Evolutionary conservation across 2,329 filamentous ascomycete species (phyloP), one percentile per base, ranked within the genome.

Genomic region (Monilinia vaccinii-corymbosi): DNA sequence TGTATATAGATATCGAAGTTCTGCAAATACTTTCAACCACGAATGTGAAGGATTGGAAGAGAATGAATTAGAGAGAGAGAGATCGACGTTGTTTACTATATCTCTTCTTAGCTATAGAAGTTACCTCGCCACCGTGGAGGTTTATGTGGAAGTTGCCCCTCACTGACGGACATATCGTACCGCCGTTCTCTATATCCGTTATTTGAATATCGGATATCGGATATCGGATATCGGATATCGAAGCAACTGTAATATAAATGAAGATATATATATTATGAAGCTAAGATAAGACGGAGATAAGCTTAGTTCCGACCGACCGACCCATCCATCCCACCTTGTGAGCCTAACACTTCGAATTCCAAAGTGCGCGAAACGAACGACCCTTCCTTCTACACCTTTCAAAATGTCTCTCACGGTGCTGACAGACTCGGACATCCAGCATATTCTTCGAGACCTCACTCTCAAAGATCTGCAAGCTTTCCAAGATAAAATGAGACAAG

Each of bases 351-450:
- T 32, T 16, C 23, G 34, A 25, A n/a, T n/a, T n/a, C n/a, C n/a
- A n/a, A 49, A 36, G 34, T 28, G 28, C 25, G 32, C 23, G 4
- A 51, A 32, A 40, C 32, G 32, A n/a, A 31, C 16, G n/a, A 13
- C 13, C 21, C n/a, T 21, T 14, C 21, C n/a, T 21, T 14, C 40
- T 7, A 28, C 38, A 52, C 11, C 31, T 40, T 50, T 45, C 69
- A 73, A 53, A 60, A 85, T 85, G 81, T 23, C 74, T 53, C 76
- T 86, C 65, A 80, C 81, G 1, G 73, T 86, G 23, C 77, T 87
- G 49, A 80, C 78, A 8, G 81, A 86, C 66, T 73, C 77, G 42
- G 76, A 85, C 71, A 80, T 86, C 68, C 76, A 75, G 65, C 65
- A 69, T 11, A 71, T 86, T 38, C 75, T 86, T 44, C 79, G 84